Evolutionary conservation across 768 basidiomycete genomes (phyloP).

Genomic region (Aureoboletus auriporus): DNA sequence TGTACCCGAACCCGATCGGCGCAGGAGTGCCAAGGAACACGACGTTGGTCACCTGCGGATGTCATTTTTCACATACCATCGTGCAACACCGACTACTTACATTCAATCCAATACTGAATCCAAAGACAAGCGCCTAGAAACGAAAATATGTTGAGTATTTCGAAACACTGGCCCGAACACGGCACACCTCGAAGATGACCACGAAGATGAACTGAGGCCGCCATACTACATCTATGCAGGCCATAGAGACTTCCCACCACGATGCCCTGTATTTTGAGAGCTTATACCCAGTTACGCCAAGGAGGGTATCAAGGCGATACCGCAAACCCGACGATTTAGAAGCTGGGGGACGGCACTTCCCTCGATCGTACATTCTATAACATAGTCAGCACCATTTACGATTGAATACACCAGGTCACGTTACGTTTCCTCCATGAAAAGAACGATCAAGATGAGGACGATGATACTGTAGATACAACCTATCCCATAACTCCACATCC

Average conservation of each 20-base stretch:
- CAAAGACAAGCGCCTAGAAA: slow-evolving; percentile 39
- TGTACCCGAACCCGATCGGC: slow-evolving; percentile 47
- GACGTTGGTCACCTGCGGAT: slow-evolving; percentile 46
- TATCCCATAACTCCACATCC: slow-evolving; percentile 53
- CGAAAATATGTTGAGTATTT: background rate
- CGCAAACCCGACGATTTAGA: slow-evolving; percentile 29
- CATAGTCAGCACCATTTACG: background rate
- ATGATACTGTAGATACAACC: slow-evolving; percentile 44
- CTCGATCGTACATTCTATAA: slow-evolving; percentile 46
- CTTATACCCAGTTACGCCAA: slow-evolving; percentile 44
- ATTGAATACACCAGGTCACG: slow-evolving; percentile 1
- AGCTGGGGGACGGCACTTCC: slow-evolving; percentile 29
- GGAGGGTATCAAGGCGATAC: slow-evolving; percentile 42
- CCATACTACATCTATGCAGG: slow-evolving; percentile 41
- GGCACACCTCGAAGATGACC: slow-evolving; percentile 35
- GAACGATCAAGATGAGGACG: slow-evolving; percentile 42
- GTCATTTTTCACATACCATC: background rate
- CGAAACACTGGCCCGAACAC: background rate
- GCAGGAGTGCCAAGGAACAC: slow-evolving; percentile 48
- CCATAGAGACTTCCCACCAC: slow-evolving; percentile 33
- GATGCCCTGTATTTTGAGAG: slow-evolving; percentile 44
- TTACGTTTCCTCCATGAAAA: slow-evolving; percentile 52
- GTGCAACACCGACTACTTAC: slow-evolving; percentile 16
- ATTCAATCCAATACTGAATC: slow-evolving; percentile 46
- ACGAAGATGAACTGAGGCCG: slow-evolving; percentile 44